phyloP scores from a whole-genome alignment of 176 grass and related monocot species.

The Aegilops tauschii region DNA sequence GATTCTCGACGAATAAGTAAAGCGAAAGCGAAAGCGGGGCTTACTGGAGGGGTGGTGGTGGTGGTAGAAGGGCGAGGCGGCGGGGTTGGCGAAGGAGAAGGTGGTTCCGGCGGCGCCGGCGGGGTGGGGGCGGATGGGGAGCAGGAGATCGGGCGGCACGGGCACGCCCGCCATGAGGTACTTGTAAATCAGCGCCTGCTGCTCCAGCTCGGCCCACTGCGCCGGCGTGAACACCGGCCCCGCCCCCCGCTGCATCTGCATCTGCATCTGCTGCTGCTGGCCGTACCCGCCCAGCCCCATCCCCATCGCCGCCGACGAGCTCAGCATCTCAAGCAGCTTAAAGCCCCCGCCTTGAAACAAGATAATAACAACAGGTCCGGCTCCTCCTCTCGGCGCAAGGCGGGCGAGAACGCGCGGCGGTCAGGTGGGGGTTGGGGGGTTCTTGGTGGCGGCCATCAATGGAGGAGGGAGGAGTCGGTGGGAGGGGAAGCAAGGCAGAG shows the following conservation, averaged over 20 bases:
- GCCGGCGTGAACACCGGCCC: slow-evolving; percentile 78
- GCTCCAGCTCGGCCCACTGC: slow-evolving; percentile 98
- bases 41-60: slow-evolving; percentile 84
- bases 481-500: background rate
- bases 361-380: background rate
- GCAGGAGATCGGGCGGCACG: slow-evolving; percentile 90
- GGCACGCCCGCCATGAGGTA: slow-evolving; percentile 92
- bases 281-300: slow-evolving; percentile 38
- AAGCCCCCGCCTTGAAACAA: background rate
- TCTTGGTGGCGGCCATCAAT: slow-evolving; percentile 70
- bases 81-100: slow-evolving; percentile 63
- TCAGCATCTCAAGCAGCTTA: slow-evolving; percentile 26
- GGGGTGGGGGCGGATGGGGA: slow-evolving; percentile 66
- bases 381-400: background rate
- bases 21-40: background rate
- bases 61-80: slow-evolving; percentile 55
- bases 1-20: background rate
- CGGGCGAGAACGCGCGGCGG: background rate
- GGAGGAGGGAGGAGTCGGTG: slow-evolving; percentile 36
- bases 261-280: slow-evolving; percentile 10
- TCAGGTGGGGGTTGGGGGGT: slow-evolving; percentile 35
- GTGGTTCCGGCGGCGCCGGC: slow-evolving; percentile 23
- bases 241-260: slow-evolving; percentile 28
- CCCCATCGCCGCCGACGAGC: slow-evolving; percentile 47
- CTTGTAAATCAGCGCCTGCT: slow-evolving; percentile 96